Conservation (phyloP, 2,329 filamentous ascomycete genomes). For the Didymella keratinophila region DNA sequence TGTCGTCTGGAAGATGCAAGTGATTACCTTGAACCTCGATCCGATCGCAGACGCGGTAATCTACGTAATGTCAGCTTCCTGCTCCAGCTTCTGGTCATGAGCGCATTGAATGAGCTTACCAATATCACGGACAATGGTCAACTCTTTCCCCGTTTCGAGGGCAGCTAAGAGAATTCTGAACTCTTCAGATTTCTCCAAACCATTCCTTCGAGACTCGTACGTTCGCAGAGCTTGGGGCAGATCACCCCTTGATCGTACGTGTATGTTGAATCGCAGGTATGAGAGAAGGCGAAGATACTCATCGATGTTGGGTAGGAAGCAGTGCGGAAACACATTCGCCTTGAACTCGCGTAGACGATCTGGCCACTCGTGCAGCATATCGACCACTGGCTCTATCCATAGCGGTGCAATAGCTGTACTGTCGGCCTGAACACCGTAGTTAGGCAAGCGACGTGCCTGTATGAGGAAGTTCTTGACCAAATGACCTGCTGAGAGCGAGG, state of each 20-base stretch:
- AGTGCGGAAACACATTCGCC: slow-evolving; percentile 57
- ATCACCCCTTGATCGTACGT: slow-evolving; percentile 31
- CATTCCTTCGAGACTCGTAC: slow-evolving; percentile 14
- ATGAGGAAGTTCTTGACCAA: slow-evolving; percentile 47
- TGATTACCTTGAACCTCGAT: slow-evolving; percentile 38
- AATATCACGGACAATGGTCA: slow-evolving; percentile 54
- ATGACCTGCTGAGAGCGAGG: slow-evolving; percentile 50
- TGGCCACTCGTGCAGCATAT: slow-evolving; percentile 43
- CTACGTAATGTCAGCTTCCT: slow-evolving; percentile 22
- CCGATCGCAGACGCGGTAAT: slow-evolving; percentile 31
- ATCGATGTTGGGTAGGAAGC: slow-evolving; percentile 53
- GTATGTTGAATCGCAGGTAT: slow-evolving; percentile 46
- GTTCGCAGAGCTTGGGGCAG: slow-evolving; percentile 27
- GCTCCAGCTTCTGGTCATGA: not conserved
- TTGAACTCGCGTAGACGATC: slow-evolving; percentile 53
- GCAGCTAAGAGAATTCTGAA: slow-evolving; percentile 50
- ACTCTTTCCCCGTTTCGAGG: slow-evolving; percentile 56
- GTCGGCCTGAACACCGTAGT: slow-evolving; percentile 12
- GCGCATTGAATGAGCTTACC: slow-evolving; percentile 34
- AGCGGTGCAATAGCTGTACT: slow-evolving; percentile 30
- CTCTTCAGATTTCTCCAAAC: slow-evolving; percentile 34
- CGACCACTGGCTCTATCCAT: slow-evolving; percentile 52
- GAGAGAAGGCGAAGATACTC: slow-evolving; percentile 54
- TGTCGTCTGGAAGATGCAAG: slow-evolving; percentile 63
- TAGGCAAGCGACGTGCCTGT: slow-evolving; percentile 35